These are phyloP conservation scores for Anethum foeniculum DNA, from an alignment of 140 eudicot genomes.

Conservation along the genomic window DNA sequence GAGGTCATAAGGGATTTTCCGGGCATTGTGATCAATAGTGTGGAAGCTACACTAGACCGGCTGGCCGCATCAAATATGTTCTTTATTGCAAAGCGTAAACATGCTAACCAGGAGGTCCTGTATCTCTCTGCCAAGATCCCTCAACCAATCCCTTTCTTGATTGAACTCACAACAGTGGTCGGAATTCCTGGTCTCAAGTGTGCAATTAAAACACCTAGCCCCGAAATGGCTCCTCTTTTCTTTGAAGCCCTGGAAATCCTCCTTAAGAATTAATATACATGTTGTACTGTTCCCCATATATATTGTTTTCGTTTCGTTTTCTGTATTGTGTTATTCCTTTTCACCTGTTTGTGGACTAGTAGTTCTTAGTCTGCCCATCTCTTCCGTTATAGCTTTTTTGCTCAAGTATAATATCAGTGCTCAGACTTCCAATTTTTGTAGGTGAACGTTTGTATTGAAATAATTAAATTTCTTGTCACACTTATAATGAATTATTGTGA, in stretches of 20 bases:
- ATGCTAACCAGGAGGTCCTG: constrained; percentile 76
- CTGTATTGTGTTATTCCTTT: neutral
- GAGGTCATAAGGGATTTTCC: constrained; percentile 60
- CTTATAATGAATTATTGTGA: neutral
- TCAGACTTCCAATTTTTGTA: constrained; percentile 9
- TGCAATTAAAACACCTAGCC: constrained; percentile 81
- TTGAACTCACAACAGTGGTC: constrained; percentile 68
- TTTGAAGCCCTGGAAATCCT: constrained; percentile 71
- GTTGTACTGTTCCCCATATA: neutral
- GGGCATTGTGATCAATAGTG: constrained; percentile 38
- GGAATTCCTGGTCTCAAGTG: constrained; percentile 83
- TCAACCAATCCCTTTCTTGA: constrained; percentile 68
- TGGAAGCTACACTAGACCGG: constrained; percentile 60
- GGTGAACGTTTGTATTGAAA: neutral
- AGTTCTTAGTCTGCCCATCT: neutral
- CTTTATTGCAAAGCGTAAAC: constrained; percentile 84
- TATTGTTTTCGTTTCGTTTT: neutral
- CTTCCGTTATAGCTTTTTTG: neutral
- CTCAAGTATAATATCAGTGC: neutral
- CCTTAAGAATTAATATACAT: constrained; percentile 38
- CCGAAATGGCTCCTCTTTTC: constrained; percentile 80
- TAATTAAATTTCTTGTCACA: neutral
- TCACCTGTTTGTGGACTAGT: neutral
- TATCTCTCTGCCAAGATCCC: constrained; percentile 87
- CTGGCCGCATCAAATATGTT: constrained; percentile 71